phyloP scores from a whole-genome alignment of 257 asterid genomes.

The Pogostemon cablin region DNA sequence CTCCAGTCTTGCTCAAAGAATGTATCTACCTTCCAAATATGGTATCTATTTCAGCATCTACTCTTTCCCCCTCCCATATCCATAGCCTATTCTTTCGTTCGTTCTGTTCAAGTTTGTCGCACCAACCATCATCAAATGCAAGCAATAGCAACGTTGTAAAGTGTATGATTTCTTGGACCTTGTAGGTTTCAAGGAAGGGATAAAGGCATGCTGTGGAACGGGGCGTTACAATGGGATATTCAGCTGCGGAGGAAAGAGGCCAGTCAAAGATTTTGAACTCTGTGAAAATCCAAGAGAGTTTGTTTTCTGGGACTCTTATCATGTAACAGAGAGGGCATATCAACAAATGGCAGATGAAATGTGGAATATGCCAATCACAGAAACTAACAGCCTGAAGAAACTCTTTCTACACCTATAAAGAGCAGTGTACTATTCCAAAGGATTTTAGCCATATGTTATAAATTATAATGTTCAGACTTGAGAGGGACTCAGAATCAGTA shows the following conservation, averaged over 20 bases:
- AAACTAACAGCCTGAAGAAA: slow-evolving; percentile 38
- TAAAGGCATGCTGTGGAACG: slow-evolving; percentile 59
- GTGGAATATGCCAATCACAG: slow-evolving; percentile 40
- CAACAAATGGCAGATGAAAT: slow-evolving; percentile 44
- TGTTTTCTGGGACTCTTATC: slow-evolving; percentile 59
- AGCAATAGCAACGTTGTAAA: not conserved
- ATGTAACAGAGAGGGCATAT: slow-evolving; percentile 49
- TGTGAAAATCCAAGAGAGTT: slow-evolving; percentile 46
- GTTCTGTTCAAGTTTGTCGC: not conserved
- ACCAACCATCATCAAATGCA: no score
- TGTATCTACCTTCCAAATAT: slow-evolving; percentile 45
- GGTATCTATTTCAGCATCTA: slow-evolving; percentile 37
- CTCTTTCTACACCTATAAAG: slow-evolving; percentile 40
- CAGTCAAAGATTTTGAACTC: slow-evolving; percentile 38
- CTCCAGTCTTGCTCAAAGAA: slow-evolving; percentile 38
- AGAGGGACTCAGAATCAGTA: not conserved
- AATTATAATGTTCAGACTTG: not conserved
- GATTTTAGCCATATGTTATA: not conserved
- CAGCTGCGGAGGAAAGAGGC: slow-evolving; percentile 63
- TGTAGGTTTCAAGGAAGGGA: slow-evolving; percentile 58
- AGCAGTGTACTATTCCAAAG: not conserved
- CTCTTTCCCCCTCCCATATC: not conserved
- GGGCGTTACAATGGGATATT: slow-evolving; percentile 50
- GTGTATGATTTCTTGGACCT: not conserved
- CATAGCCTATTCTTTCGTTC: not conserved